phyloP scores from a whole-genome alignment of 2,329 filamentous ascomycete genomes.

The Epichloe hybrida region DNA sequence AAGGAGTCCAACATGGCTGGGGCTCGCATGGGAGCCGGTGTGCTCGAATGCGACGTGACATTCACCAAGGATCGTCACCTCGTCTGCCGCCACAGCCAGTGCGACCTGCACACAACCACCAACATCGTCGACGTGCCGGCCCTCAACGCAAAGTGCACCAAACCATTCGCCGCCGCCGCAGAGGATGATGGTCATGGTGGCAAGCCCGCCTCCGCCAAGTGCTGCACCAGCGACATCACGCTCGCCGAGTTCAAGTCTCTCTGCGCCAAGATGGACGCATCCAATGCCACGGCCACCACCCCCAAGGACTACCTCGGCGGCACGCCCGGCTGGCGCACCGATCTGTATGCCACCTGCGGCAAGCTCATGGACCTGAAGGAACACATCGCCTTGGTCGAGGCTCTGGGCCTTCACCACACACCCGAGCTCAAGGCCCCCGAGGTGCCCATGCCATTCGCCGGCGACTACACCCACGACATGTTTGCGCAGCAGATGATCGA shows the following conservation, averaged over 20 bases:
- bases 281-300: conserved; percentile 43
- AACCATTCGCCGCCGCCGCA: conserved; percentile 43
- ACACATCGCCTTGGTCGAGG: conserved; percentile 46
- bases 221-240: conserved; percentile 61
- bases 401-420: conserved; percentile 47
- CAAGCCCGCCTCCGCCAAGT: conserved; percentile 43
- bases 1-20: conserved; percentile 45
- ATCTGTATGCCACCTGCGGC: conserved; percentile 51
- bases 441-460: conserved; percentile 56
- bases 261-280: conserved; percentile 59
- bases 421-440: conserved; percentile 52
- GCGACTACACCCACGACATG: conserved; percentile 48
- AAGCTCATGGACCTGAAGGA: conserved; percentile 48
- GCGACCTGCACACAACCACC: conserved; percentile 55
- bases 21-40: conserved; percentile 52
- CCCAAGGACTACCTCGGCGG: conserved; percentile 43
- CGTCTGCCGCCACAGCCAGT: conserved; percentile 56
- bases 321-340: conserved; percentile 48
- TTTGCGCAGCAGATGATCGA: conserved; percentile 54
- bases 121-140: conserved; percentile 49
- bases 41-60: conserved; percentile 54
- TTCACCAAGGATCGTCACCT: conserved; percentile 52
- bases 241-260: conserved; percentile 52
- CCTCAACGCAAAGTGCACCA: conserved; percentile 49
- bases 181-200: conserved; percentile 6